Percentiles rank a stretch among this genome's conserved stretches.
Evolutionary conservation across 768 basidiomycete genomes (phyloP).

Genomic region (Phaffia australis): DNA sequence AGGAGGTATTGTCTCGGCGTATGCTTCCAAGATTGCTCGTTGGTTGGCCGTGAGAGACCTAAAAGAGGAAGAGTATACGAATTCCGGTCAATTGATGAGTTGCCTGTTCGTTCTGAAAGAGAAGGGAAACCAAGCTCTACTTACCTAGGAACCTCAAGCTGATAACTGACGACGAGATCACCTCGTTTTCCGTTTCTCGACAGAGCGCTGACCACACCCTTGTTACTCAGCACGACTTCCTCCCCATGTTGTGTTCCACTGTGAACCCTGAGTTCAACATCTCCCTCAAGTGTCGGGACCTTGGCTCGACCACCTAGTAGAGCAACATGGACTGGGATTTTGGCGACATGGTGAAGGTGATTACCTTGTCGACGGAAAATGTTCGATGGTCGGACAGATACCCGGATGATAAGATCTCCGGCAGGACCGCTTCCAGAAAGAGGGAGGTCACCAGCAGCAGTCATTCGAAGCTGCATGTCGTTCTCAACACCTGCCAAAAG

Average conservation of each 20-base stretch:
- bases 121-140: slow-evolving; percentile 30
- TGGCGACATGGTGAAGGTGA: slow-evolving; percentile 79
- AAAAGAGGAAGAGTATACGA: neutral
- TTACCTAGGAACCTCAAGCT: slow-evolving; percentile 79
- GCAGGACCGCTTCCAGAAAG: slow-evolving; percentile 61
- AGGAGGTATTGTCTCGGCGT: slow-evolving; percentile 14
- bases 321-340: slow-evolving; percentile 81
- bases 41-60: slow-evolving; percentile 22
- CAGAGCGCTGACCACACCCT: slow-evolving; percentile 61
- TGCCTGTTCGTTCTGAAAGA: neutral
- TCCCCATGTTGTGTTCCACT: slow-evolving; percentile 91
- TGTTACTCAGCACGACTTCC: slow-evolving; percentile 84
- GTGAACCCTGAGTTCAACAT: slow-evolving; percentile 86
- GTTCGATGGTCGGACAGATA: slow-evolving; percentile 72
- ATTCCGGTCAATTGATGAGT: neutral
- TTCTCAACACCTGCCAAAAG: slow-evolving; percentile 21
- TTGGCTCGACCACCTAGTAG: slow-evolving; percentile 85
- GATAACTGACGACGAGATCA: slow-evolving; percentile 69
- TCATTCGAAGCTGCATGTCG: slow-evolving; percentile 24
- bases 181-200: slow-evolving; percentile 52
- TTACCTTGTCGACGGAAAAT: slow-evolving; percentile 80
- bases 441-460: slow-evolving; percentile 51
- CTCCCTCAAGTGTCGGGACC: slow-evolving; percentile 88
- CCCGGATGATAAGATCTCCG: slow-evolving; percentile 78
- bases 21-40: slow-evolving; percentile 15